phyloP scores from a whole-genome alignment of 768 basidiomycete genomes.

The Psilocybe cubensis region DNA sequence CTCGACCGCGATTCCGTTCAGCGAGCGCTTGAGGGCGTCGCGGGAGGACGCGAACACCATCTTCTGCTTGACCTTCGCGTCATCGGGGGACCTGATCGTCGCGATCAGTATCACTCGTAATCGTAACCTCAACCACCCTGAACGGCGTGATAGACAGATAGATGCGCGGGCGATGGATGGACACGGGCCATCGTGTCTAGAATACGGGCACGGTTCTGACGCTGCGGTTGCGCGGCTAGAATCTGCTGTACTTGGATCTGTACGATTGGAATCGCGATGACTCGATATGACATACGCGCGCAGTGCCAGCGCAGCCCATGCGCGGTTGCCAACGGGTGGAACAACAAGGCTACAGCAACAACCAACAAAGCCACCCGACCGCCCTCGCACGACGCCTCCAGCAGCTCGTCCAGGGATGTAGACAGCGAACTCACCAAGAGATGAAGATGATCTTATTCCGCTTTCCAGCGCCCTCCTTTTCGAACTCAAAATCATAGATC shows the following conservation, averaged over 20 bases:
- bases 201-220: too few relatives aligned
- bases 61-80: slow-evolving; percentile 85
- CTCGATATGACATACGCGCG: too few relatives aligned
- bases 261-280: too few relatives aligned
- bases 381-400: too few relatives aligned
- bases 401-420: too few relatives aligned
- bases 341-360: not conserved
- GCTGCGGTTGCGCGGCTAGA: too few relatives aligned
- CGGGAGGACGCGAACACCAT: slow-evolving; percentile 93
- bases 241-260: too few relatives aligned
- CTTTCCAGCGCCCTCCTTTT: slow-evolving; percentile 71
- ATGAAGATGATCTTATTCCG: slow-evolving; percentile 87
- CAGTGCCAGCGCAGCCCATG: too few relatives aligned
- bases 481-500: slow-evolving; percentile 90
- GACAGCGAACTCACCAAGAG: slow-evolving; percentile 87
- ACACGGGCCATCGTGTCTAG: not conserved
- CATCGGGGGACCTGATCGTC: slow-evolving; percentile 79
- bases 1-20: slow-evolving; percentile 80
- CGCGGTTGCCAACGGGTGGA: too few relatives aligned
- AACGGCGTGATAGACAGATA: not conserved
- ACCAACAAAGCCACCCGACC: not conserved
- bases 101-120: slow-evolving; percentile 25
- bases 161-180: not conserved
- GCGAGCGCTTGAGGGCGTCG: slow-evolving; percentile 71
- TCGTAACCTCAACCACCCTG: not conserved